Evolutionary conservation across 129 eudicot genomes (phyloP).

Genomic region (Deinandra increscens): DNA sequence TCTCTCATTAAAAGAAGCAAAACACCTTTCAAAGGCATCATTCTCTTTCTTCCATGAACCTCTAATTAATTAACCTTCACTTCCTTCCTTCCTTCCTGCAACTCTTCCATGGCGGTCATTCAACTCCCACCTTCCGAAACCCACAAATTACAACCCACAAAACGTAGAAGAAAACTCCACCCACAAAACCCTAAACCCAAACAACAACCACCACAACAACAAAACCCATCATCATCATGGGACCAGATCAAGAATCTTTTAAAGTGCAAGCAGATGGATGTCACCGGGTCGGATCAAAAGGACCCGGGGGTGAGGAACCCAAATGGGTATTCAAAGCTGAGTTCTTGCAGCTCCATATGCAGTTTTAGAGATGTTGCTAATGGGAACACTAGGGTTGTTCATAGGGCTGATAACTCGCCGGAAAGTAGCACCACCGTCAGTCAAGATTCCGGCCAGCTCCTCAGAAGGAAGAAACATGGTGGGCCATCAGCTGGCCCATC

Average conservation of each 20-base stretch:
- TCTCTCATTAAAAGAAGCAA: slow-evolving; percentile 52
- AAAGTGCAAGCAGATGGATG: slow-evolving; percentile 68
- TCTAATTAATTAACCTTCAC: too few relatives aligned
- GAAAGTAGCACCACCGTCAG: slow-evolving; percentile 59
- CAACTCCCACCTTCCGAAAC: slow-evolving; percentile 48
- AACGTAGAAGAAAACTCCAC: slow-evolving; percentile 46
- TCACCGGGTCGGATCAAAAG: slow-evolving; percentile 37
- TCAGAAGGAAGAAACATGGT: slow-evolving; percentile 45
- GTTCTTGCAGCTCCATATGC: slow-evolving; percentile 69
- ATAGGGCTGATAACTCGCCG: slow-evolving; percentile 85
- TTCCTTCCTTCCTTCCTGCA: slow-evolving; percentile 7
- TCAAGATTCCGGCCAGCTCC: slow-evolving; percentile 56
- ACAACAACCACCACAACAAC: slow-evolving; percentile 4
- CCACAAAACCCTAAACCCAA: slow-evolving; percentile 32
- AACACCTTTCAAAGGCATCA: slow-evolving; percentile 39
- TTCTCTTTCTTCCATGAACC: slow-evolving; percentile 30
- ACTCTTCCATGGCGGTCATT: slow-evolving; percentile 43
- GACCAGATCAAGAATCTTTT: slow-evolving; percentile 77
- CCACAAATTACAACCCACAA: slow-evolving; percentile 42
- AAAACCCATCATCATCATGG: slow-evolving; percentile 67
- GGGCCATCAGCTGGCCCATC: too few relatives aligned
- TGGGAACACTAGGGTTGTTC: slow-evolving; percentile 76
- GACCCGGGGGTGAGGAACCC: slow-evolving; percentile 31
- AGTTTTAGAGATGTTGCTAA: slow-evolving; percentile 73
- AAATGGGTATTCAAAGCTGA: slow-evolving; percentile 39